Percentiles rank a stretch among this genome's conserved stretches.
Evolutionary conservation across 202 grass and related monocot genomes (phyloP).

Genomic region (Elaeis oleifera): DNA sequence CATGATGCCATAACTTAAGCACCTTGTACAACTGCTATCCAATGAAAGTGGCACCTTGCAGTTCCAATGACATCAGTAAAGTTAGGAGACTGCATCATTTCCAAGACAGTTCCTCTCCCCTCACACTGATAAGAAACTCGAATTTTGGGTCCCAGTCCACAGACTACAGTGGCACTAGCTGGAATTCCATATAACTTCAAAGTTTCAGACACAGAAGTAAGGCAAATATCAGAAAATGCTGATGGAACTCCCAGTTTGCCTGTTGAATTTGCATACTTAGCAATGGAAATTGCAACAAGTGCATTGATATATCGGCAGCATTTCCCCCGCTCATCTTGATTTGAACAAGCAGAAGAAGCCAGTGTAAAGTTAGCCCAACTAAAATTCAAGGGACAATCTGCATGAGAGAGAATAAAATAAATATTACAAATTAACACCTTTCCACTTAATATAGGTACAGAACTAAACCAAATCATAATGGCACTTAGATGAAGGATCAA

Average conservation of each 20-base stretch:
- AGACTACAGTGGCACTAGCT: slow-evolving; percentile 39
- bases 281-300: slow-evolving; percentile 71
- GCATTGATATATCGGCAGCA: slow-evolving; percentile 98
- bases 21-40: slow-evolving; percentile 82
- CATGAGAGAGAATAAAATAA: slow-evolving; percentile 1
- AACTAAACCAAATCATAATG: no score
- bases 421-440: neutral
- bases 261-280: slow-evolving; percentile 65
- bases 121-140: slow-evolving; percentile 85
- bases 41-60: slow-evolving; percentile 71
- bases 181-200: slow-evolving; percentile 69
- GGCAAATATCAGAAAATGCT: slow-evolving; percentile 67
- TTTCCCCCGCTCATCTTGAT: slow-evolving; percentile 43
- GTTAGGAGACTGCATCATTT: slow-evolving; percentile 95
- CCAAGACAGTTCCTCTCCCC: slow-evolving; percentile 59
- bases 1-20: slow-evolving; percentile 82
- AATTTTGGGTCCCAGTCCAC: slow-evolving; percentile 81
- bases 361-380: slow-evolving; percentile 84
- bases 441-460: neutral
- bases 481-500: no score
- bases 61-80: slow-evolving; percentile 67
- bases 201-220: slow-evolving; percentile 45
- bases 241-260: slow-evolving; percentile 76
- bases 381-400: slow-evolving; percentile 88
- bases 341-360: slow-evolving; percentile 47